Evolutionary conservation across 768 basidiomycete genomes (phyloP), one percentile per base, ranked within the genome.

Genomic region (Crassisporium funariophilum): DNA sequence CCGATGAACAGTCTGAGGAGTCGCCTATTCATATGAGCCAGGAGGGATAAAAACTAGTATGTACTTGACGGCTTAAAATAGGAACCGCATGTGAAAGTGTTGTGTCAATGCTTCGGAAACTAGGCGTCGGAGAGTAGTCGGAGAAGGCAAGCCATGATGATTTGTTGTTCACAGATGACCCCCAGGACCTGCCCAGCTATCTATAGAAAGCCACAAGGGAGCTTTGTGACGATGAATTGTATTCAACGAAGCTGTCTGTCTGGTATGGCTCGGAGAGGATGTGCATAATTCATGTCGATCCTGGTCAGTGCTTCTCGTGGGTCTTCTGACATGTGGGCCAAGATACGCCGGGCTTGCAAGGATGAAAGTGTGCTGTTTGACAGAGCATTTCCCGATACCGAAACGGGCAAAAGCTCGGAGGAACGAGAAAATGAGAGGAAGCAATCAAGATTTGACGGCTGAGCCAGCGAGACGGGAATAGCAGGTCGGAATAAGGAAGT

Each of bases 341-440:
- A n/a, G n/a, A n/a, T n/a, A n/a, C n/a, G n/a, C n/a, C n/a, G n/a
- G n/a, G n/a, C n/a, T n/a, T n/a, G n/a, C n/a, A n/a, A n/a, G n/a
- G n/a, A n/a, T n/a, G n/a, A n/a, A n/a, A n/a, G 33, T 13, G 24
- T 41, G 55, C 47, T 49, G 54, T 52, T 52, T 51, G 52, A 19
- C 45, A 48, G 40, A 34, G 16, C 20, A 20, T 47, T n/a, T n/a
- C n/a, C n/a, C 36, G 49, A 53, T 40, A 35, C 49, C 37, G 49
- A 56, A 50, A 50, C 42, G 44, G 70, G 69, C 50, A 47, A 68
- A 73, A 69, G 56, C 57, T 72, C 70, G 72, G 72, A 63, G 60
- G 59, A 70, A 64, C 37, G 53, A 42, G 23, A 9, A 47, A 27
- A n/a, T n/a, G n/a, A n/a, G 15, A 47, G 35, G 27, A 36, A 23